Base-by-base conservation (phyloP, 345 rosid species). In the Ceriops tagal region DNA sequence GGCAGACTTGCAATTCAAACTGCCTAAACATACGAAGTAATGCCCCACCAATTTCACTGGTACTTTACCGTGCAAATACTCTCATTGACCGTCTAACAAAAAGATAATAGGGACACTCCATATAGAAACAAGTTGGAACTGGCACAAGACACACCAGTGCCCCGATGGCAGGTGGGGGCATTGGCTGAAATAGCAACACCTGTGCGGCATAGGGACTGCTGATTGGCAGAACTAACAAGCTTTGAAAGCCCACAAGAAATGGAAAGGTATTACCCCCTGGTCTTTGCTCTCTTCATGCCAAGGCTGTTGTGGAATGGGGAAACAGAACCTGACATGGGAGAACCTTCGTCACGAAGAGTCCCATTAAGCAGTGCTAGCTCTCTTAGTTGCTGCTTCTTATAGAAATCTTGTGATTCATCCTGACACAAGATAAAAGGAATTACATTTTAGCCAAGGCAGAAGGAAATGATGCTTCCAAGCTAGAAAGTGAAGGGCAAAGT, bases 341-440 rank as follows among this genome's bases (percentile, higher is more conserved):
- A 90, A 61, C 98, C 96, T 74, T 89, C 99, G 56, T 89, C 95
- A 2, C 98, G 89, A 39, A 90, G 89, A 5, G 87, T 92, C 47
- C 98, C 98, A 63, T 96, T 95, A 60, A 96, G 93, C 85, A 96
- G 62, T 24, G 98, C 98, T 34, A 96, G 84, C 89, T 96, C 99
- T 51, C 99, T 79, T 18, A 96, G 84, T 80, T 96, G 99, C 47
- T 96, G 97, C 75, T 92, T 96, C 89, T 96, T 96, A 72, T 96
- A 96, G 58, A 89, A 76, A 73, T 96, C 99, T 49, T 96, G 97
- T 20, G 99, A 80, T 80, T 96, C 99, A 61, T 92, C 98, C 99
- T 95, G 52, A 49, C 27, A 64, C 26, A 28, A 69, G 7, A 53
- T 5, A 43, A 53, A 53, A 52, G 5, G 13, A 9, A 16, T 56